Conservation (phyloP, 108 stramenopile genomes). For the Epithemia pelagica region DNA sequence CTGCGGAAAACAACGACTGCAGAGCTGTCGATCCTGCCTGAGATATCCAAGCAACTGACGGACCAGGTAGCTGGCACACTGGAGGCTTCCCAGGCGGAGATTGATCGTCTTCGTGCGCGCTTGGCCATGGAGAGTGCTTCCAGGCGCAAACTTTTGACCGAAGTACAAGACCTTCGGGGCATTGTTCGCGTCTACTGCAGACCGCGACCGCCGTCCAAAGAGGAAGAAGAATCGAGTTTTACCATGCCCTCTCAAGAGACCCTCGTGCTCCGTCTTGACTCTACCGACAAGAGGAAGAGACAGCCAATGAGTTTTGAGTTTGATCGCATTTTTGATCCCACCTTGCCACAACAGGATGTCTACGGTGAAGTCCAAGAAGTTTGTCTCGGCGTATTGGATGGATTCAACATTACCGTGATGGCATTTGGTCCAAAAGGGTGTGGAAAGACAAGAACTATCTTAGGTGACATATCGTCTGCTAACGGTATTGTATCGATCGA, state of each 20-base stretch:
- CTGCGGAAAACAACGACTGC: conserved; percentile 36
- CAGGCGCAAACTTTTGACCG: conserved; percentile 61
- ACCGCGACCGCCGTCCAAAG: conserved; percentile 21
- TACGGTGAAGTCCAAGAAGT: conserved; percentile 88
- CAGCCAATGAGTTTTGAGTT: conserved; percentile 75
- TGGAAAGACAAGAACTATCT: conserved; percentile 94
- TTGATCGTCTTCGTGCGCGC: conserved; percentile 48
- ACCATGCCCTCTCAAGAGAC: conserved; percentile 63
- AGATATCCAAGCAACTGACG: conserved; percentile 33
- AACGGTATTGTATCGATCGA: conserved; percentile 18
- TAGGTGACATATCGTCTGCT: conserved; percentile 41
- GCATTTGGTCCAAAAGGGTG: conserved; percentile 89
- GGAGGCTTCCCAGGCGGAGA: conserved; percentile 33
- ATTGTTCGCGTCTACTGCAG: conserved; percentile 76
- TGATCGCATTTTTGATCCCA: conserved; percentile 81
- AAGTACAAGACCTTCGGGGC: conserved; percentile 75
- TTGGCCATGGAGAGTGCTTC: conserved; percentile 66
- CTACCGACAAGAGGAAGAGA: conserved; percentile 8
- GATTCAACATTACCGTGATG: conserved; percentile 92
- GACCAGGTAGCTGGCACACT: conserved; percentile 31
- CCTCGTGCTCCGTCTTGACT: conserved; percentile 36
- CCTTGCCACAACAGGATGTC: conserved; percentile 64
- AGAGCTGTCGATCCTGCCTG: conserved; percentile 33
- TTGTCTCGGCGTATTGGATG: conserved; percentile 87
- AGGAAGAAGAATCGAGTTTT: conserved; percentile 11